Conservation (phyloP, 2,329 filamentous ascomycete genomes). For the Colletotrichum orbiculare region DNA sequence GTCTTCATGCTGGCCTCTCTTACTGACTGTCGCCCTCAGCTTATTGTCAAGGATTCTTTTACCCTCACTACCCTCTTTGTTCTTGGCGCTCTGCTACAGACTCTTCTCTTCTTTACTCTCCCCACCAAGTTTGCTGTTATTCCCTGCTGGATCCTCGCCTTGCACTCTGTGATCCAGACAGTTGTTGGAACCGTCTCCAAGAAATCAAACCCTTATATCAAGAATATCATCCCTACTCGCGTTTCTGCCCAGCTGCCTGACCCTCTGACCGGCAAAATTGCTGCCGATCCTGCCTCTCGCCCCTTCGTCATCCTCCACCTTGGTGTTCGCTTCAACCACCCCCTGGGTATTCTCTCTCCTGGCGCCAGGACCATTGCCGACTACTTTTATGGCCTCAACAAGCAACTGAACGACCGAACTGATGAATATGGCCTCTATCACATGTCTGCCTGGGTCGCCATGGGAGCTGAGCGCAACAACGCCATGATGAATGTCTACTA, state of each 20-base stretch:
- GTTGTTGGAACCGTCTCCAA: slow-evolving; percentile 40
- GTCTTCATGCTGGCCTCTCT: no score
- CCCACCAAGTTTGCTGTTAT: slow-evolving; percentile 49
- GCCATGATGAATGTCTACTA: slow-evolving; percentile 58
- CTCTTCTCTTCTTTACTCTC: slow-evolving; percentile 46
- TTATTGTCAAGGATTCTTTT: slow-evolving; percentile 47
- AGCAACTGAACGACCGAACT: slow-evolving; percentile 47
- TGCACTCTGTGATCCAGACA: slow-evolving; percentile 47
- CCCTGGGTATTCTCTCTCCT: slow-evolving; percentile 60
- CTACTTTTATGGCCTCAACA: slow-evolving; percentile 53
- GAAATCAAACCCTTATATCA: slow-evolving; percentile 39
- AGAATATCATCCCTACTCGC: slow-evolving; percentile 46
- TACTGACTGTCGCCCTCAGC: background rate
- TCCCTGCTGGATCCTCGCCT: slow-evolving; percentile 44
- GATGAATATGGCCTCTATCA: slow-evolving; percentile 61
- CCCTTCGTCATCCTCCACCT: slow-evolving; percentile 57
- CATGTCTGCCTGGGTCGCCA: slow-evolving; percentile 52
- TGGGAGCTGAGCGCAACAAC: slow-evolving; percentile 51
- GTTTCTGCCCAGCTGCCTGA: slow-evolving; percentile 48
- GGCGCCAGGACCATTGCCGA: slow-evolving; percentile 51
- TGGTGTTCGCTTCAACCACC: slow-evolving; percentile 58
- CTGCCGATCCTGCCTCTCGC: slow-evolving; percentile 40
- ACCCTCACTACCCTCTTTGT: slow-evolving; percentile 46
- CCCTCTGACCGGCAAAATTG: slow-evolving; percentile 41
- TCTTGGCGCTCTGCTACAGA: slow-evolving; percentile 49